Base-by-base conservation (phyloP, 371 early-diverging fungal species). In the Mucor sp. region DNA sequence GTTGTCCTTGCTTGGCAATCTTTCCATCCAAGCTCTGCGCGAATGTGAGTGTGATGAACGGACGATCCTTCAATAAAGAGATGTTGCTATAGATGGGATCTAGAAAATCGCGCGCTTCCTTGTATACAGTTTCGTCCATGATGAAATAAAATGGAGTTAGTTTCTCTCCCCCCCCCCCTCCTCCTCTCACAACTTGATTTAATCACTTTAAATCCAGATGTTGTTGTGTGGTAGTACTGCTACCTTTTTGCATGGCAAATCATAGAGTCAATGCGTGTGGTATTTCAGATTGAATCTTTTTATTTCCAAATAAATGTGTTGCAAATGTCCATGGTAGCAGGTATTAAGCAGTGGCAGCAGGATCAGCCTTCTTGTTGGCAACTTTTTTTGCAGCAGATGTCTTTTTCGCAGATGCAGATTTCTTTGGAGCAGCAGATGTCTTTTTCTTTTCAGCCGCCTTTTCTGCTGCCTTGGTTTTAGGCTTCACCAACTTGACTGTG, bases 21-120 rank as follows among this genome's bases (percentile, higher is more conserved):
- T 88, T 92, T 23, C 94, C 95, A 78, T 97, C 97, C 39, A 96
- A 77, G 66, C 95, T 93, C 78, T 96, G 97, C 2, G 97, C 97
- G 78, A 69, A 71, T 11, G 75, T 75, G 14, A 75, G 27, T 1
- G 75, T 75, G 23, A 71, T 44, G 58, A 63, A 71, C 19, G 75
- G 75, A 28, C 53, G 27, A 0, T 67, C 43, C 4, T 30, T 9
- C 17, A 12, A 9, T 12, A 4, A 14, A 0, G 48, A 9, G n/a
- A 58, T 6, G 1, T 48, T 14, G 6, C 35, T 3, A 35, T 68
- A 70, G 17, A 74, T 32, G 15, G 65, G 58, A 28, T 70, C 65
- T 14, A 74, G n/a, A 50, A 74, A 74, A 1, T 62, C 43, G 3
- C 53, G 28, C 44, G 62, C 74, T 44, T 61, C 23, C 35, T 65